These are phyloP conservation scores for Allomyces arbusculus DNA, from an alignment of 192 early-diverging fungal genomes.

Conservation along the genomic window DNA sequence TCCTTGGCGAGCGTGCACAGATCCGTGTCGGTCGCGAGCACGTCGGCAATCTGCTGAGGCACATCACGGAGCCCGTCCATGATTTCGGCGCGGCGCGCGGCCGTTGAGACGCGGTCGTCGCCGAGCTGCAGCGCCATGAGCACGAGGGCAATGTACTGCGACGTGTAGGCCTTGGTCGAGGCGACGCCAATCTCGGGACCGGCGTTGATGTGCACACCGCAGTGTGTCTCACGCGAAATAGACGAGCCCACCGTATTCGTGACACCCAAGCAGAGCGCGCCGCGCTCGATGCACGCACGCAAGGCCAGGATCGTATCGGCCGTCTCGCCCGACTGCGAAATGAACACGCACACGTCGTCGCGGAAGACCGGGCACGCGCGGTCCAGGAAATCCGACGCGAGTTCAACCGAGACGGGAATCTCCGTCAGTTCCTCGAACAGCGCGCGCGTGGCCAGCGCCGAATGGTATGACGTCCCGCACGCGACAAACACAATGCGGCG, in stretches of 20 bases:
- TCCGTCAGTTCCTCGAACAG: conserved; percentile 97
- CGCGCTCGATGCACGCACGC: conserved; percentile 92
- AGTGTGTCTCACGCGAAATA: conserved; percentile 95
- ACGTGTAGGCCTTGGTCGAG: conserved; percentile 98
- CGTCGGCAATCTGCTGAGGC: conserved; percentile 79
- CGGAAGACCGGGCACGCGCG: conserved; percentile 90
- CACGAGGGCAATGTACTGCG: conserved; percentile 88
- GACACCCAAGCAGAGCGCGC: conserved; percentile 86
- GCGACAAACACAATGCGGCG: conserved; percentile 90
- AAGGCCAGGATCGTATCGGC: conserved; percentile 93
- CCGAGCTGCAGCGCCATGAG: conserved; percentile 95
- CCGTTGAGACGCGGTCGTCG: conserved; percentile 79
- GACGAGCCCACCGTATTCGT: conserved; percentile 92
- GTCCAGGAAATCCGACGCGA: conserved; percentile 91
- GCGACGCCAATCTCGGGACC: conserved; percentile 98
- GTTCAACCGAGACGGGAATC: conserved; percentile 75
- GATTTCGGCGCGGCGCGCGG: conserved; percentile 70
- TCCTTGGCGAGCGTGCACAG: conserved; percentile 64
- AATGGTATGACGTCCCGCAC: conserved; percentile 93
- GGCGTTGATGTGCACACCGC: conserved; percentile 98
- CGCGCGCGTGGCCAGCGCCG: conserved; percentile 80
- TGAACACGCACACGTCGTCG: conserved; percentile 97
- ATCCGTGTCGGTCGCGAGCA: conserved; percentile 58
- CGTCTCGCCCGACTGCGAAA: conserved; percentile 97
- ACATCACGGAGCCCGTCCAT: conserved; percentile 82